These are phyloP conservation scores for Acmispon strigosus DNA, from an alignment of 306 rosid genomes.

Conservation along the genomic window DNA sequence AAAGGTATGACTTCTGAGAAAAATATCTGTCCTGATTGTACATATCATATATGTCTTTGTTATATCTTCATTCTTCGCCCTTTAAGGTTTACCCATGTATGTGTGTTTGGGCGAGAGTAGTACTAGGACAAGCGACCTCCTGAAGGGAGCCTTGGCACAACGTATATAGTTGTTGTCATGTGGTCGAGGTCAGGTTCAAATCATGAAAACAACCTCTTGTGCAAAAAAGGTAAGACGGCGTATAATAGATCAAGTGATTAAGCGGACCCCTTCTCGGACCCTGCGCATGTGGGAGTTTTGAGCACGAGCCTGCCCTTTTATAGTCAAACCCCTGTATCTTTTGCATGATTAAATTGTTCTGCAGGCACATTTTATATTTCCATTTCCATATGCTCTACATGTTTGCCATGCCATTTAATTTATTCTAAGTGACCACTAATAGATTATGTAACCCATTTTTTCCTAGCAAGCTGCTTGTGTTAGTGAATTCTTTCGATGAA, in stretches of 20 bases:
- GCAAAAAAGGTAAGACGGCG: too few relatives aligned
- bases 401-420: neutral
- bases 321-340: neutral
- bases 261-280: too few relatives aligned
- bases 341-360: neutral
- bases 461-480: too few relatives aligned
- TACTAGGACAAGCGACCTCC: too few relatives aligned
- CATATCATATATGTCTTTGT: neutral
- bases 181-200: too few relatives aligned
- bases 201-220: too few relatives aligned
- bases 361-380: neutral
- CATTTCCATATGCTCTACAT: neutral
- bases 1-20: slow-evolving; percentile 40
- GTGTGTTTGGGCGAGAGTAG: too few relatives aligned
- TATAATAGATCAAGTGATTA: too few relatives aligned
- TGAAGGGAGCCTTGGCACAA: too few relatives aligned
- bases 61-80: neutral
- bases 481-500: neutral
- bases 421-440: too few relatives aligned
- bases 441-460: neutral
- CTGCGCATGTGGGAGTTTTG: too few relatives aligned
- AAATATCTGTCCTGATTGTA: neutral
- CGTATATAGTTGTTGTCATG: too few relatives aligned
- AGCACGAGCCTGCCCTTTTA: neutral
- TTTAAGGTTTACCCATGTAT: neutral